Percentiles rank a stretch among this genome's conserved stretches.
Evolutionary conservation across 331 rosid genomes (phyloP).

Genomic region (Cucumis variabilis): DNA sequence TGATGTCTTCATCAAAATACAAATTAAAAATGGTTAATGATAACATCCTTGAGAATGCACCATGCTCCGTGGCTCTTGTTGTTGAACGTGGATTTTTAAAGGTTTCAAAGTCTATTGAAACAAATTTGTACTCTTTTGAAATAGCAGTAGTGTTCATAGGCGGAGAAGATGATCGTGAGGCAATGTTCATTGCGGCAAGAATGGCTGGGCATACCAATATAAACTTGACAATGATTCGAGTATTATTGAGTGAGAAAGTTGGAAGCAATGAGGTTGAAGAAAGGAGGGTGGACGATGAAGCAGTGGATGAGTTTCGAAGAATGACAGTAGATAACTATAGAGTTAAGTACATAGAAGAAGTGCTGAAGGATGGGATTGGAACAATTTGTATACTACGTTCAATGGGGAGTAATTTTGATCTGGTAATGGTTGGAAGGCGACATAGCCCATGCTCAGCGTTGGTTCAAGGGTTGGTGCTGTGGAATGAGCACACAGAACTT

Average conservation of each 20-base stretch:
- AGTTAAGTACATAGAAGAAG: constrained; percentile 44
- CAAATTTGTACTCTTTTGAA: constrained; percentile 23
- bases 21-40: constrained; percentile 32
- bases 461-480: constrained; percentile 37
- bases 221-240: constrained; percentile 36
- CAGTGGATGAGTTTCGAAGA: background rate
- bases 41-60: constrained; percentile 40
- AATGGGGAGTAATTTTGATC: constrained; percentile 38
- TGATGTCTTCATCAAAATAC: background rate
- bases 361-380: constrained; percentile 42
- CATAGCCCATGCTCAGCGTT: constrained; percentile 30
- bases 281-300: constrained; percentile 28
- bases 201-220: constrained; percentile 44
- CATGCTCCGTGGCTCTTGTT: constrained; percentile 47
- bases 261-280: constrained; percentile 9
- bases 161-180: constrained; percentile 53
- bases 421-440: constrained; percentile 46
- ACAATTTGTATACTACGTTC: constrained; percentile 42
- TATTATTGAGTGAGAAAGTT: constrained; percentile 14
- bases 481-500: constrained; percentile 34
- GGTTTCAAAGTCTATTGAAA: constrained; percentile 4
- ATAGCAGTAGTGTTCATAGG: constrained; percentile 47
- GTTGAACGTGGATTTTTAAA: constrained; percentile 38
- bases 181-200: constrained; percentile 42
- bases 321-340: constrained; percentile 31